Evolutionary conservation across 768 basidiomycete species (phyloP).

Genomic region (Rhodosporidiobolus sp.): DNA sequence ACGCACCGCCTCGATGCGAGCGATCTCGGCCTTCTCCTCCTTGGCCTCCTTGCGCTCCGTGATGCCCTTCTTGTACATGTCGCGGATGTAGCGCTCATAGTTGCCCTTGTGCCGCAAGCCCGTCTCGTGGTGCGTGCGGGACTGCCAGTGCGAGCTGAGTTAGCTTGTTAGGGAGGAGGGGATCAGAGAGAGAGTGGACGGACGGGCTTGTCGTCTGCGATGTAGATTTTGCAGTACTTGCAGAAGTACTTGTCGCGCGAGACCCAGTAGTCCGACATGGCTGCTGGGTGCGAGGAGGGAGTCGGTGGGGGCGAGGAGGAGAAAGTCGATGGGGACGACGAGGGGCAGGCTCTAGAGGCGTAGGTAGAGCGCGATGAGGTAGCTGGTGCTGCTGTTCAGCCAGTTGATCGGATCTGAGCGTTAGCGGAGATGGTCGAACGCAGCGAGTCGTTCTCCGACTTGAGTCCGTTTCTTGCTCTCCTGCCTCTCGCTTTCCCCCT

Average conservation of each 20-base stretch:
- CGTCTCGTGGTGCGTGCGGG: constrained; percentile 83
- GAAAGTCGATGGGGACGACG: neutral
- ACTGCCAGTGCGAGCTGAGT: constrained; percentile 55
- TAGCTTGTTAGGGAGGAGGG: neutral
- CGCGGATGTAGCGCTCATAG: constrained; percentile 83
- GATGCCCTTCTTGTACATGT: constrained; percentile 84
- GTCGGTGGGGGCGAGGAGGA: neutral
- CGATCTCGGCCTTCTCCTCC: constrained; percentile 60
- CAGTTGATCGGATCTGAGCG: no score
- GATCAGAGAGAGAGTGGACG: constrained; percentile 23
- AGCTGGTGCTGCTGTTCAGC: no score
- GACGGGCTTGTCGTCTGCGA: constrained; percentile 80
- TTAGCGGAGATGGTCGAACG: no score
- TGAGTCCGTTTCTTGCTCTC: no score
- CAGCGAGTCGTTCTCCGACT: no score
- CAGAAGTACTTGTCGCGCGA: constrained; percentile 96
- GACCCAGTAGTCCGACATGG: constrained; percentile 90
- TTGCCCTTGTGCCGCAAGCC: constrained; percentile 93
- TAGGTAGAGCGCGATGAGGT: no score
- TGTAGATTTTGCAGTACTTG: constrained; percentile 95
- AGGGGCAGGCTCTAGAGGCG: neutral
- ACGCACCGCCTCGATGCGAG: constrained; percentile 70
- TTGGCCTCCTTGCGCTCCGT: constrained; percentile 57
- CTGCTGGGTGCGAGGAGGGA: no score
- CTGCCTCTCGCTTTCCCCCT: no score